A percentile compares a stretch with the other conserved stretches of the same genome.
phyloP scores from a whole-genome alignment of 2,329 filamentous ascomycete genomes.

The Leptographium wingfieldii region DNA sequence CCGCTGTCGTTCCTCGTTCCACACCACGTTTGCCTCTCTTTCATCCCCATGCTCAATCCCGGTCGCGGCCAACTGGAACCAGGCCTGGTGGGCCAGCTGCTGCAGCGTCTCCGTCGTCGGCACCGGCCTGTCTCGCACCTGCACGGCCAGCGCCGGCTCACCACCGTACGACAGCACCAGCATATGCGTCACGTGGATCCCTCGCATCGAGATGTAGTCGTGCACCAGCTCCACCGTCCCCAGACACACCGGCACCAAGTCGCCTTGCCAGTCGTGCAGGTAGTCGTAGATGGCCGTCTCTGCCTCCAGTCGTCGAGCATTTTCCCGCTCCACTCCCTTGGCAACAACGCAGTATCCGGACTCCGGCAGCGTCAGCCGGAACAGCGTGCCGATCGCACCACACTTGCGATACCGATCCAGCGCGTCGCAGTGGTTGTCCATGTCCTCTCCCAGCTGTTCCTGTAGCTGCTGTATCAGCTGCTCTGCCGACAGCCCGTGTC shows the following conservation, averaged over 20 bases:
- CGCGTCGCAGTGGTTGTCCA: background rate
- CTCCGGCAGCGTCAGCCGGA: background rate
- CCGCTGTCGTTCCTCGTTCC: constrained; percentile 3
- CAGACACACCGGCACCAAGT: background rate
- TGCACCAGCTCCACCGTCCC: background rate
- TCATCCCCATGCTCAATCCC: background rate
- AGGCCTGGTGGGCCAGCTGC: background rate
- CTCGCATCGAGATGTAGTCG: background rate
- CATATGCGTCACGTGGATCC: background rate
- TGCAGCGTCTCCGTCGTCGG: no score
- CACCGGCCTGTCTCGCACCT: no score
- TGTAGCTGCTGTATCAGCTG: background rate
- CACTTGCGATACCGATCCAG: background rate
- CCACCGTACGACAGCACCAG: background rate
- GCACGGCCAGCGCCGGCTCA: background rate
- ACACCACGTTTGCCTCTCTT: constrained; percentile 1
- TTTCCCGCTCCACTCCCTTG: background rate
- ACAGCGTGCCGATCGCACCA: background rate
- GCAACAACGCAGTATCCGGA: background rate
- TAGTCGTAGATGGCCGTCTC: background rate
- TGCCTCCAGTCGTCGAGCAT: background rate
- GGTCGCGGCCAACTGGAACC: background rate
- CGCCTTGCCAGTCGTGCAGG: background rate
- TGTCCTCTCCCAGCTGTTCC: background rate
- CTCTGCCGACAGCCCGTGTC: background rate